These are phyloP conservation scores for Lenzites betulinus DNA, from an alignment of 768 basidiomycete species.

Conservation along the genomic window DNA sequence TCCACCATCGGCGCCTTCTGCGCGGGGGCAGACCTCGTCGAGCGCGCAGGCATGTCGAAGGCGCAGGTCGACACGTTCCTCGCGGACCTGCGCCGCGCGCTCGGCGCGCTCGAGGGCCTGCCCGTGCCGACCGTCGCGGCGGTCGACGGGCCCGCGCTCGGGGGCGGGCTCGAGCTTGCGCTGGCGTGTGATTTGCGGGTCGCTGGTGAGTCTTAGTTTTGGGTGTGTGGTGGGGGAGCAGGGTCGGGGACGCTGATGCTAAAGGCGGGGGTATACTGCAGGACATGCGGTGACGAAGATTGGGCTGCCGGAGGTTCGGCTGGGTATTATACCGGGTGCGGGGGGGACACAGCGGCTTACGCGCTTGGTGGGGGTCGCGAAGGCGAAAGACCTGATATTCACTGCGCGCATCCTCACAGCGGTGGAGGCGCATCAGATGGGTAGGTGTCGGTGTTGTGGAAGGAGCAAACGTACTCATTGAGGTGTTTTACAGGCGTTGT, in stretches of 20 bases:
- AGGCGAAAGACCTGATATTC: constrained; percentile 86
- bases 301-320: constrained; percentile 77
- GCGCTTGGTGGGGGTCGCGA: constrained; percentile 74
- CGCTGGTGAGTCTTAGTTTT: constrained; percentile 79
- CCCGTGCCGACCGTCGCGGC: constrained; percentile 91
- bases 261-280: no score
- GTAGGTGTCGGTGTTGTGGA: constrained; percentile 38
- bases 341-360: constrained; percentile 87
- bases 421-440: constrained; percentile 67
- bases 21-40: constrained; percentile 87
- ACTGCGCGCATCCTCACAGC: constrained; percentile 73
- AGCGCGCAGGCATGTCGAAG: constrained; percentile 81
- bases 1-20: constrained; percentile 81
- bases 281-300: constrained; percentile 77
- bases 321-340: constrained; percentile 88
- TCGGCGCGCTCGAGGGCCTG: constrained; percentile 76
- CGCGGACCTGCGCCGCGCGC: constrained; percentile 63
- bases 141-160: constrained; percentile 90
- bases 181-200: constrained; percentile 90
- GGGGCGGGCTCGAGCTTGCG: constrained; percentile 88
- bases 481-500: constrained; percentile 60
- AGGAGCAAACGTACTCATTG: background rate
- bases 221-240: no score
- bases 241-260: no score
- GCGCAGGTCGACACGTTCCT: constrained; percentile 78